Conservation (phyloP, 148 eudicot species). For the Rhododendron molle region DNA sequence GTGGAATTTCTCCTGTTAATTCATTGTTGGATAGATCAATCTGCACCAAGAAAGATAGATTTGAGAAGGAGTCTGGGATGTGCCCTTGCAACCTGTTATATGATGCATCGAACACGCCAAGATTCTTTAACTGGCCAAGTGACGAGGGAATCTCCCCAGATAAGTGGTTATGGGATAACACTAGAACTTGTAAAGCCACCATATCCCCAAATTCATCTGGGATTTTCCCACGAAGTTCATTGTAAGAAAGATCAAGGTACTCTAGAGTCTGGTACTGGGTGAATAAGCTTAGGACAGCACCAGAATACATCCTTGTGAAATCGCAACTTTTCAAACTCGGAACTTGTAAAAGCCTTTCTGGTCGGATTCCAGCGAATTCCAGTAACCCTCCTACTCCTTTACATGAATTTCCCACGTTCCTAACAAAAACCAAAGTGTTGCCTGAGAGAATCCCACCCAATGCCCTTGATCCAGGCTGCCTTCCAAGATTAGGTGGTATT, state of each 20-base stretch:
- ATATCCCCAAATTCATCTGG: conserved; percentile 92
- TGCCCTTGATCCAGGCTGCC: conserved; percentile 75
- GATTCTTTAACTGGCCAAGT: conserved; percentile 80
- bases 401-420: conserved; percentile 93
- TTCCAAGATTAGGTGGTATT: conserved; percentile 76
- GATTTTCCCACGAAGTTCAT: conserved; percentile 71
- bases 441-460: conserved; percentile 78
- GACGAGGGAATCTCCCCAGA: conserved; percentile 81
- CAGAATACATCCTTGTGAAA: conserved; percentile 80
- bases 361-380: conserved; percentile 84
- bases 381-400: conserved; percentile 92
- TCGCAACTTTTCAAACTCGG: conserved; percentile 82
- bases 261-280: conserved; percentile 88
- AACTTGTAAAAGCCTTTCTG: conserved; percentile 73
- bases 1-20: conserved; percentile 75
- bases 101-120: conserved; percentile 93
- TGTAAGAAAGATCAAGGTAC: conserved; percentile 92
- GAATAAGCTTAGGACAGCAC: conserved; percentile 75
- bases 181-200: conserved; percentile 91
- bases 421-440: conserved; percentile 75
- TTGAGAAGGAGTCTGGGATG: conserved; percentile 87
- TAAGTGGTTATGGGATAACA: conserved; percentile 69
- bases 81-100: conserved; percentile 79
- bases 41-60: conserved; percentile 88
- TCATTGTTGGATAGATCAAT: conserved; percentile 88